phyloP scores from a whole-genome alignment of 495 filamentous ascomycete genomes.

The Penicillium cosmopolitanum region DNA sequence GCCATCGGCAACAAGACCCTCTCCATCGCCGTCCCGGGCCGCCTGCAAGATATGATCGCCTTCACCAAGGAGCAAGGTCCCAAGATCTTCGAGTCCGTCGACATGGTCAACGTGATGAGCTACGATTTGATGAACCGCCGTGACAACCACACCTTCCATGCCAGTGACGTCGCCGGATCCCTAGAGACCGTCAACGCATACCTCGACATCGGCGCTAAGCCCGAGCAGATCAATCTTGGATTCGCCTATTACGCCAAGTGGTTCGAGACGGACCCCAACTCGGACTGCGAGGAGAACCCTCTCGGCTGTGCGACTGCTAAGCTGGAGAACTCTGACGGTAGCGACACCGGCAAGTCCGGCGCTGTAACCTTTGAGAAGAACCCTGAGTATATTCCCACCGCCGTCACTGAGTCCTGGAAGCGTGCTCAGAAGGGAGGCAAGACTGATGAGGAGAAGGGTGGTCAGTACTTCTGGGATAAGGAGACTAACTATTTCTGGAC shows the following conservation, averaged over 20 bases:
- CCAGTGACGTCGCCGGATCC: constrained; percentile 61
- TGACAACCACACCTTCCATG: constrained; percentile 68
- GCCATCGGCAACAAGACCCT: constrained; percentile 66
- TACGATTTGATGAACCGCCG: constrained; percentile 82
- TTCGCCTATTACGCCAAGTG: constrained; percentile 78
- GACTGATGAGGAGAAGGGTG: constrained; percentile 62
- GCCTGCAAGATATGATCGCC: constrained; percentile 71
- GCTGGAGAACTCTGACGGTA: constrained; percentile 67
- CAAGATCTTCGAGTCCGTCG: constrained; percentile 63
- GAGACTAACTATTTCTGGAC: constrained; percentile 69
- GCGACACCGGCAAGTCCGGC: constrained; percentile 64
- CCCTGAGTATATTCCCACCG: constrained; percentile 51
- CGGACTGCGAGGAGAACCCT: constrained; percentile 47
- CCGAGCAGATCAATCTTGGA: constrained; percentile 68
- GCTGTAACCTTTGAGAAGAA: constrained; percentile 58
- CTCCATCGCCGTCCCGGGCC: constrained; percentile 72
- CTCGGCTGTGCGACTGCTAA: constrained; percentile 65
- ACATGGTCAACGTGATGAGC: constrained; percentile 80
- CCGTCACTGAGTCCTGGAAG: constrained; percentile 49
- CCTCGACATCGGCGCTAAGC: constrained; percentile 56
- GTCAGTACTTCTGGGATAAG: constrained; percentile 70
- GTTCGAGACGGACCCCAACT: constrained; percentile 61
- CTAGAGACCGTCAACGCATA: constrained; percentile 63
- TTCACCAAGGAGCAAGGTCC: constrained; percentile 67
- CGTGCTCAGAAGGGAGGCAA: constrained; percentile 56